Evolutionary conservation across 768 basidiomycete species (phyloP), one percentile per base, ranked within the genome.

Genomic region (Mycena latifolia): DNA sequence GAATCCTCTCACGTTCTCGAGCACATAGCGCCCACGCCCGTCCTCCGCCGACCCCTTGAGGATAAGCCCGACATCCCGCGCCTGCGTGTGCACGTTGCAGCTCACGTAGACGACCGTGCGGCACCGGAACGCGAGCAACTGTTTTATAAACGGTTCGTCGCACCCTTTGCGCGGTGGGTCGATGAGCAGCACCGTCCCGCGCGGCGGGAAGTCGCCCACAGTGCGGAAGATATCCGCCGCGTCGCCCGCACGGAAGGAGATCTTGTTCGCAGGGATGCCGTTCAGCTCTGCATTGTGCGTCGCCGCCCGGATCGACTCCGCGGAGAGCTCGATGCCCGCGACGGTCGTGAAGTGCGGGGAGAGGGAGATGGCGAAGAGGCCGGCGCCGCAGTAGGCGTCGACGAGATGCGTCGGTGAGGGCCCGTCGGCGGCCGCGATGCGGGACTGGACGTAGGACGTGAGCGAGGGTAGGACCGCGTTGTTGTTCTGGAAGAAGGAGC

Each of bases 401-500:
- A 99, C 94, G 48, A 99, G 90, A 77, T 97, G 96, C 0, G 93
- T 95, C 1, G 88, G 89, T 9, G 59, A 53, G 55, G 37, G 72
- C 47, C 63, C 70, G 55, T n/a, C 47, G 56, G 65, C 67, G 61
- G 73, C 28, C 27, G 78, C 79, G 72, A 96, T 89, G 57, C 92
- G 88, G 29, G 91, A 86, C 47, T 85, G 85, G 59, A 97, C 95
- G 79, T 96, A 94, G 65, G 86, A 75, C n/a, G 93, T 92, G 55
- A 99, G 85, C 0, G 94, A 89, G 8, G 89, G 84, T 29, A 99
- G 87, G 41, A 97, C 92, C 9, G 93, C 89, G 75, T 97, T 96
- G 86, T 99, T 99, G 83, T 98, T 98, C 75, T 99, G 97, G 86
- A 99, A 99, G 84, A 99, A 99, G 5, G 94, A 92, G 51, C 92